These are phyloP conservation scores for Carex littledalei DNA, from an alignment of 176 grass and related monocot genomes.

Conservation along the genomic window DNA sequence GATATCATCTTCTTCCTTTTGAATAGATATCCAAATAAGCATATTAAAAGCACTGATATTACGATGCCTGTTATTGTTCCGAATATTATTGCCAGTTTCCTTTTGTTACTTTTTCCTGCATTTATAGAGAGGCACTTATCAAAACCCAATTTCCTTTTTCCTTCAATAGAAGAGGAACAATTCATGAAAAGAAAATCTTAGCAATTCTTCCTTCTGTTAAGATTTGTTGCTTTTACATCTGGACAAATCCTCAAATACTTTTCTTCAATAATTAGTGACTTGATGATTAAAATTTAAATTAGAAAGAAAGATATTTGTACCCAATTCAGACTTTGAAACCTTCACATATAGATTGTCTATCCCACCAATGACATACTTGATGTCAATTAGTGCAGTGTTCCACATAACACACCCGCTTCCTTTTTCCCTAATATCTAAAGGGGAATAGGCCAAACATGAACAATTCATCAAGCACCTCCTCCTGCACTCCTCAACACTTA, in stretches of 20 bases:
- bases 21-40: too few relatives aligned
- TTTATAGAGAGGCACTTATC: too few relatives aligned
- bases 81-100: too few relatives aligned
- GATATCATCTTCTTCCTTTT: too few relatives aligned
- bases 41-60: too few relatives aligned
- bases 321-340: slow-evolving; percentile 11
- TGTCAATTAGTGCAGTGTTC: slow-evolving; percentile 41
- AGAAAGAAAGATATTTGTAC: background rate
- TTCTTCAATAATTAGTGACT: background rate
- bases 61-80: too few relatives aligned
- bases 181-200: too few relatives aligned
- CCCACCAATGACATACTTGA: background rate
- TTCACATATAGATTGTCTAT: background rate
- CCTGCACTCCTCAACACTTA: slow-evolving; percentile 24
- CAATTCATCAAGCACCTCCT: slow-evolving; percentile 34
- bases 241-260: background rate
- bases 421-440: background rate
- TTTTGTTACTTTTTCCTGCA: too few relatives aligned
- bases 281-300: background rate
- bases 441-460: slow-evolving; percentile 41
- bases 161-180: too few relatives aligned
- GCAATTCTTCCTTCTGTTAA: too few relatives aligned
- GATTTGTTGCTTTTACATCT: background rate
- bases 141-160: too few relatives aligned
- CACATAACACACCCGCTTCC: slow-evolving; percentile 50